These are phyloP conservation scores for Neonectria hederae DNA, from an alignment of 2,329 filamentous ascomycete species.

Conservation along the genomic window DNA sequence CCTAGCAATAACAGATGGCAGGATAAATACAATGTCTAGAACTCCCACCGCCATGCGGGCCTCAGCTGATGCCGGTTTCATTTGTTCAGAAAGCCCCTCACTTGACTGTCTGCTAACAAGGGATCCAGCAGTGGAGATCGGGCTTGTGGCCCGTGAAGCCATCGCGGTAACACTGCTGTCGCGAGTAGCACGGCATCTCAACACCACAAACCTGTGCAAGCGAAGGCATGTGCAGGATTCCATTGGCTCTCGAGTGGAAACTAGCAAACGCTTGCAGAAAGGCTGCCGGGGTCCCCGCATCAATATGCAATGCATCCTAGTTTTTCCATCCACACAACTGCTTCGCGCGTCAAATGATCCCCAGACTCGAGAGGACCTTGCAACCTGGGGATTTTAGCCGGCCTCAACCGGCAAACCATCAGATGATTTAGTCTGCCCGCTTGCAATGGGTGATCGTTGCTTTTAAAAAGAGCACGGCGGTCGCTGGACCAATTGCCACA, in stretches of 20 bases:
- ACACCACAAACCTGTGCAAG: conserved; percentile 8
- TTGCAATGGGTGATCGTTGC: background rate
- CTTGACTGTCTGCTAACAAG: background rate
- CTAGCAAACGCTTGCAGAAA: conserved; percentile 6
- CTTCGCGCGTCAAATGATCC: conserved; percentile 10
- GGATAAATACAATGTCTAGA: conserved; percentile 16
- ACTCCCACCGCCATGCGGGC: conserved; percentile 1
- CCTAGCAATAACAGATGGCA: background rate
- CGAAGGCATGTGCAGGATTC: background rate
- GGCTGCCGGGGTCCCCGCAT: conserved; percentile 20
- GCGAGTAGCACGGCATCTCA: background rate
- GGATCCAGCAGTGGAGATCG: conserved; percentile 4
- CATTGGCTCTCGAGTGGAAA: conserved; percentile 13
- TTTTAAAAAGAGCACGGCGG: conserved; percentile 9
- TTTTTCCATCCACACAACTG: conserved; percentile 28
- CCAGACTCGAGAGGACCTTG: conserved; percentile 16
- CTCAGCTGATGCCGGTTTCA: conserved; percentile 4
- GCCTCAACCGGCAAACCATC: conserved; percentile 11
- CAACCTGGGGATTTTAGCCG: conserved; percentile 27
- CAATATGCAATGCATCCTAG: conserved; percentile 10
- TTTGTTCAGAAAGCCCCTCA: conserved; percentile 2
- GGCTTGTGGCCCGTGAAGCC: conserved; percentile 24
- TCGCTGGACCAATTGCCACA: conserved; percentile 12
- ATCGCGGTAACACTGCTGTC: conserved; percentile 19
- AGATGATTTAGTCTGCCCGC: conserved; percentile 1